phyloP scores from a whole-genome alignment of 2,329 filamentous ascomycete genomes.

The Amauroascus verrucosus region DNA sequence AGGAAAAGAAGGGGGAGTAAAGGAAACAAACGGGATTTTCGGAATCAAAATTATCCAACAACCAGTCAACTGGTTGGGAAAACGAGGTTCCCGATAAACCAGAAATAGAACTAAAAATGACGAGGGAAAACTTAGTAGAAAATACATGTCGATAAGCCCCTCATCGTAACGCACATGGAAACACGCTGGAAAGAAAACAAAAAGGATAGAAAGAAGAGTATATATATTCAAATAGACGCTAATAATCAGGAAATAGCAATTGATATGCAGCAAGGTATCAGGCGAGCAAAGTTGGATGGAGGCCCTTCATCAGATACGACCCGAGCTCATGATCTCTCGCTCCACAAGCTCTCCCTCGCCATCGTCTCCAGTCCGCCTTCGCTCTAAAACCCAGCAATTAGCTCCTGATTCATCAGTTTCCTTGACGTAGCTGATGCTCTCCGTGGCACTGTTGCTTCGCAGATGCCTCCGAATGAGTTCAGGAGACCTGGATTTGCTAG shows the following conservation, averaged over 20 bases:
- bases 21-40: not conserved
- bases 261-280: not conserved
- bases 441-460: conserved; percentile 27
- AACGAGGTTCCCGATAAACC: not conserved
- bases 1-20: conserved; percentile 15
- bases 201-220: not conserved
- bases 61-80: not conserved
- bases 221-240: not conserved
- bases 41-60: conserved; percentile 2
- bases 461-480: conserved; percentile 20
- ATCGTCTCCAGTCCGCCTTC: conserved; percentile 25
- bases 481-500: not conserved
- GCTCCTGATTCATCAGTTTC: conserved; percentile 23
- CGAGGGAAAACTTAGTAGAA: not conserved
- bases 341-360: conserved; percentile 28
- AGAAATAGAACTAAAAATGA: not conserved
- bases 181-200: not conserved
- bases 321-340: conserved; percentile 22
- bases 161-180: not conserved
- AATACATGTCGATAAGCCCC: not conserved
- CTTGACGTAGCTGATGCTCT: conserved; percentile 30
- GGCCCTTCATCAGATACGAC: conserved; percentile 21
- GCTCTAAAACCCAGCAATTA: conserved; percentile 31
- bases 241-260: not conserved
- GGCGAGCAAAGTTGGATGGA: not conserved